These are phyloP conservation scores for Microcyclospora tardicrescens DNA, from an alignment of 2,329 filamentous ascomycete genomes.

Conservation along the genomic window DNA sequence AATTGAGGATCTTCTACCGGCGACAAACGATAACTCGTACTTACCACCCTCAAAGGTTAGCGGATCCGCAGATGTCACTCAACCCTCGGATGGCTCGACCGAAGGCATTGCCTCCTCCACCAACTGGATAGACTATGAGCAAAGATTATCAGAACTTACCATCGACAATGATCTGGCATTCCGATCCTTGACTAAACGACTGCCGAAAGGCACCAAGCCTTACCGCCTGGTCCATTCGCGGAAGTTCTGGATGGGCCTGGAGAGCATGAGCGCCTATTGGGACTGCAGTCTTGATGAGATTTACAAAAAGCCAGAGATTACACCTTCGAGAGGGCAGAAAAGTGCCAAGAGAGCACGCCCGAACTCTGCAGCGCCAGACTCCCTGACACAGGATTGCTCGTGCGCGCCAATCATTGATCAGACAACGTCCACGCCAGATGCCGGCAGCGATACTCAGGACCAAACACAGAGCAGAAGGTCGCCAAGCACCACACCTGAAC, in stretches of 20 bases:
- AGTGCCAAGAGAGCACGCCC: constrained; percentile 15
- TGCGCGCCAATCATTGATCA: background rate
- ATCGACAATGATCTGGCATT: constrained; percentile 46
- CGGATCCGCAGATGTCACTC: constrained; percentile 6
- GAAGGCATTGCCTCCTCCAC: constrained; percentile 8
- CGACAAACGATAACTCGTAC: constrained; percentile 23
- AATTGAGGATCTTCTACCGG: constrained; percentile 28
- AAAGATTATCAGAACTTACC: constrained; percentile 37
- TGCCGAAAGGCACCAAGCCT: constrained; percentile 26
- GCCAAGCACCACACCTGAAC: constrained; percentile 7
- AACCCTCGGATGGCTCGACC: constrained; percentile 9
- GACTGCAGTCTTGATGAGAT: constrained; percentile 47
- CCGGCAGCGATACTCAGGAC: background rate
- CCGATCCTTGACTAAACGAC: constrained; percentile 40
- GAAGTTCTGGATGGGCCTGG: constrained; percentile 48
- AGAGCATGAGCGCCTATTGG: constrained; percentile 50
- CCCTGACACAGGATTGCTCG: background rate
- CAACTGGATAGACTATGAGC: constrained; percentile 14
- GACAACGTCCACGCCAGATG: background rate
- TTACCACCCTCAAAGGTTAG: constrained; percentile 23
- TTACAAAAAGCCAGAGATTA: constrained; percentile 21
- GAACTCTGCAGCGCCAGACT: constrained; percentile 5
- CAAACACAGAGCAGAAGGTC: background rate
- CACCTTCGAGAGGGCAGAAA: constrained; percentile 8
- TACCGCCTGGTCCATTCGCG: constrained; percentile 43